These are phyloP conservation scores for Tricholoma matsutake DNA, from an alignment of 768 basidiomycete genomes.

Conservation along the genomic window DNA sequence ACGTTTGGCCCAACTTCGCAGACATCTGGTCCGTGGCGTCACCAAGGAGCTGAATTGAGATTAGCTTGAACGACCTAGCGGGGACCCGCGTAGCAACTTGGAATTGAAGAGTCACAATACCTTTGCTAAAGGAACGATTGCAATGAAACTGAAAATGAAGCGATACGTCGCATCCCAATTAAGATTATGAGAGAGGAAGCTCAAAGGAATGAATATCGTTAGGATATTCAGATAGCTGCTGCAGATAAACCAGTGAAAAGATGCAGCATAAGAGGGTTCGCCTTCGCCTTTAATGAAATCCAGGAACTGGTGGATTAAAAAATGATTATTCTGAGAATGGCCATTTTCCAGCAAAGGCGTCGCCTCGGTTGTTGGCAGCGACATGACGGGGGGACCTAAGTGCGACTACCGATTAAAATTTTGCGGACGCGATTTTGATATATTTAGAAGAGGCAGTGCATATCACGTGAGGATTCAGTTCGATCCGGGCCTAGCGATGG, in stretches of 20 bases:
- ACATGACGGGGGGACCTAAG: slow-evolving; percentile 21
- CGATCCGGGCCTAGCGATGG: too few relatives aligned
- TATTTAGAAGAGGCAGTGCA: slow-evolving; percentile 1
- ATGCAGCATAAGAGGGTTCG: slow-evolving; percentile 58
- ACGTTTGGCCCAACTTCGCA: slow-evolving; percentile 73
- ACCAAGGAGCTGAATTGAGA: slow-evolving; percentile 56
- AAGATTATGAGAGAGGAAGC: slow-evolving; percentile 57
- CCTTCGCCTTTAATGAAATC: slow-evolving; percentile 53
- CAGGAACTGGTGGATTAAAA: slow-evolving; percentile 33
- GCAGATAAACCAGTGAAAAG: slow-evolving; percentile 59
- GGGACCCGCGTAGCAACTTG: slow-evolving; percentile 1
- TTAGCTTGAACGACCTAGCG: slow-evolving; percentile 5
- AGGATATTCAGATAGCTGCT: slow-evolving; percentile 72
- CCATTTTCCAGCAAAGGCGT: slow-evolving; percentile 49
- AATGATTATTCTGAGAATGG: slow-evolving; percentile 14
- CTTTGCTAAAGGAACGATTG: slow-evolving; percentile 86
- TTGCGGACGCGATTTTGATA: neutral
- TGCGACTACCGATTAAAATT: neutral
- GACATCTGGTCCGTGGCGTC: slow-evolving; percentile 83
- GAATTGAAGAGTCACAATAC: slow-evolving; percentile 32
- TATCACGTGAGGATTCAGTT: neutral
- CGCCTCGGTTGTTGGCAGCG: slow-evolving; percentile 36
- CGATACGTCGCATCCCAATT: slow-evolving; percentile 77
- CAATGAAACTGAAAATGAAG: slow-evolving; percentile 73
- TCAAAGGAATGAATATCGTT: slow-evolving; percentile 78